Evolutionary conservation across 371 early-diverging fungal species (phyloP).

Genomic region (Capniomyces stellatus): DNA sequence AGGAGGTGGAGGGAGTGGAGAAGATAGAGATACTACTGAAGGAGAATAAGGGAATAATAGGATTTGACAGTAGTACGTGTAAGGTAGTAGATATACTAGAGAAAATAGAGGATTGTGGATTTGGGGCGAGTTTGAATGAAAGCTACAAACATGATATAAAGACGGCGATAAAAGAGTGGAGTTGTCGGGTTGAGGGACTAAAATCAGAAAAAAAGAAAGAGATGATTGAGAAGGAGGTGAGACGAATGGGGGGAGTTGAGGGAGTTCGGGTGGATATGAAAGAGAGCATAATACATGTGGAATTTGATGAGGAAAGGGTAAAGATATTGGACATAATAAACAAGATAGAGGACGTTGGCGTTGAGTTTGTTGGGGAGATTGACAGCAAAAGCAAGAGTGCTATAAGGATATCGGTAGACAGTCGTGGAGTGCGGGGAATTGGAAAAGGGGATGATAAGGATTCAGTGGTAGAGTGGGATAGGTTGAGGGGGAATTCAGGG

Average conservation of each 20-base stretch:
- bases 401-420: neutral
- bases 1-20: conserved; percentile 19
- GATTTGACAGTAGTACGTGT: conserved; percentile 8
- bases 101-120: conserved; percentile 44
- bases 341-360: neutral
- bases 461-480: neutral
- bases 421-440: neutral
- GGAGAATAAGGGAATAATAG: conserved; percentile 20
- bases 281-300: neutral
- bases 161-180: neutral
- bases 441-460: neutral
- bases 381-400: neutral
- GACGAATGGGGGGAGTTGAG: neutral
- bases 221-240: neutral
- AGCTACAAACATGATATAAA: neutral
- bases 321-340: neutral
- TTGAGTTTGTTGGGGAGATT: neutral
- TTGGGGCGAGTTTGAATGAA: conserved; percentile 8
- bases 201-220: neutral
- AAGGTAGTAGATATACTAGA: conserved; percentile 10
- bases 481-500: neutral
- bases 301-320: neutral
- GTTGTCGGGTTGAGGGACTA: conserved; percentile 4
- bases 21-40: conserved; percentile 23
- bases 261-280: neutral